These are phyloP conservation scores for Omphalea diandra DNA, from an alignment of 441 rosid species.

Conservation along the genomic window DNA sequence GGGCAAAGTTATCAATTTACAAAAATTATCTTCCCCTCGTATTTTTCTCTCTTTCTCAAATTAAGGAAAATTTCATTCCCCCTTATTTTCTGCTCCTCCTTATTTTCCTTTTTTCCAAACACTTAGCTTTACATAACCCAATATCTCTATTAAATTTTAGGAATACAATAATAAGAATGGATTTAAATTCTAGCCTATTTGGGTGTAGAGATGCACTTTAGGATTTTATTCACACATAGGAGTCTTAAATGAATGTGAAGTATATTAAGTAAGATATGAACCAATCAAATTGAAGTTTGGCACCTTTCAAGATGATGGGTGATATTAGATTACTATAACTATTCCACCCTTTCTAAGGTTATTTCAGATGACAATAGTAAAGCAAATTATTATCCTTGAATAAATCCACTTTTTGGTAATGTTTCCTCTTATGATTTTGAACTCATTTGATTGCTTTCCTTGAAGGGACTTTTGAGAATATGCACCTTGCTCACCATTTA, in stretches of 20 bases:
- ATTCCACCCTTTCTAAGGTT: neutral
- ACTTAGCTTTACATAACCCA: conserved; percentile 2
- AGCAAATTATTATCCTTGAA: neutral
- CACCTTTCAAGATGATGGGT: neutral
- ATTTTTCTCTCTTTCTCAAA: too few species aligned
- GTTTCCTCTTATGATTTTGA: conserved; percentile 1
- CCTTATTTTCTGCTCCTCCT: too few species aligned
- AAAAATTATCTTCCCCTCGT: too few species aligned
- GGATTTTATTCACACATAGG: neutral
- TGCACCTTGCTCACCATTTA: neutral
- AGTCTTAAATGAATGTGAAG: neutral
- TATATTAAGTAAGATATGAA: neutral
- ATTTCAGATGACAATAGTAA: neutral
- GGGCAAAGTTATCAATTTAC: too few species aligned
- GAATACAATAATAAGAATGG: neutral
- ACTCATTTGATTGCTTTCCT: neutral
- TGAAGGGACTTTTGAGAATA: neutral
- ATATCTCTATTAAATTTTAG: neutral
- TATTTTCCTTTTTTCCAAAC: too few species aligned
- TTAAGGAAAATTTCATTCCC: too few species aligned
- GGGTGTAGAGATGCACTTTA: neutral
- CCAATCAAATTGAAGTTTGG: too few species aligned
- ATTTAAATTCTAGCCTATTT: too few species aligned
- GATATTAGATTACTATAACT: neutral
- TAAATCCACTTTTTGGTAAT: neutral